Percentiles rank a stretch among this genome's conserved stretches.
phyloP scores from a whole-genome alignment of 306 rosid species.

The Oxytropis ochrocephala region DNA sequence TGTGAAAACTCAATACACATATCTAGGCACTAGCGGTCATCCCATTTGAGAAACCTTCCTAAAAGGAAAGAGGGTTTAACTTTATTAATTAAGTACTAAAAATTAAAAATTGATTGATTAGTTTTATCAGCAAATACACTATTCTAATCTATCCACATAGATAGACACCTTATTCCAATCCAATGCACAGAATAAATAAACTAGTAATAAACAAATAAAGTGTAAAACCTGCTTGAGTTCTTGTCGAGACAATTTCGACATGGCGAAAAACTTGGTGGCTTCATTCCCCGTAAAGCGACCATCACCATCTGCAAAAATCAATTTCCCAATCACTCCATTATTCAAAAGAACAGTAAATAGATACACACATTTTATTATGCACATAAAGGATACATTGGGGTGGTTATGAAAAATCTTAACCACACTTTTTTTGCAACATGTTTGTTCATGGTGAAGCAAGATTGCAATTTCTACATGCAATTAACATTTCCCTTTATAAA shows the following conservation, averaged over 20 bases:
- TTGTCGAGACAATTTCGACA: slow-evolving; percentile 66
- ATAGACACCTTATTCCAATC: neutral
- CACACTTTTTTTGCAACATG: no score
- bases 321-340: neutral
- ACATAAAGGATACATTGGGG: neutral
- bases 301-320: slow-evolving; percentile 55
- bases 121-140: neutral
- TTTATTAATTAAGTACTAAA: neutral
- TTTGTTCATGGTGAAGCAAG: neutral
- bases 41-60: neutral
- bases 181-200: neutral
- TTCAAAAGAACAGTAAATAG: neutral
- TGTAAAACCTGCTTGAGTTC: slow-evolving; percentile 77
- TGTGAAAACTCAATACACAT: neutral
- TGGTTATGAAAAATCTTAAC: neutral
- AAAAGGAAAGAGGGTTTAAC: neutral
- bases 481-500: neutral
- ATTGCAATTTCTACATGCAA: neutral
- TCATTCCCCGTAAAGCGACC: slow-evolving; percentile 89
- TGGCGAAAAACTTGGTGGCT: slow-evolving; percentile 64
- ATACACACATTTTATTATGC: neutral
- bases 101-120: neutral
- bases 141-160: neutral
- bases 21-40: neutral
- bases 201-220: neutral